These are phyloP conservation scores for Pharus latifolius DNA, from an alignment of 176 grass and related monocot species.

Conservation along the genomic window DNA sequence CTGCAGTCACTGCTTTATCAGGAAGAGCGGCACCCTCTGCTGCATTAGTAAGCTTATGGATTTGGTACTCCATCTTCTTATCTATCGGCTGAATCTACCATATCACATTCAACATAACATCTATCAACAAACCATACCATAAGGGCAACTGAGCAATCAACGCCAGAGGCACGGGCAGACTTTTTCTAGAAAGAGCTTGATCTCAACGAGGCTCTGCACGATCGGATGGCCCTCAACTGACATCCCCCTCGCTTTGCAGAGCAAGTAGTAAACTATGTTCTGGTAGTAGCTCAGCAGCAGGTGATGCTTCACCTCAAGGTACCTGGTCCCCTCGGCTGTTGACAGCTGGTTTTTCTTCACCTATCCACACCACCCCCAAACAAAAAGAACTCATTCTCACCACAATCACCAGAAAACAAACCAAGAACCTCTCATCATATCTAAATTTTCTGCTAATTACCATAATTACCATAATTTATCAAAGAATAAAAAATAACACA, in stretches of 20 bases:
- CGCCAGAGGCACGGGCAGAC: background rate
- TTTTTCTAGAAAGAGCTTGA: conserved; percentile 88
- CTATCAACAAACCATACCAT: background rate
- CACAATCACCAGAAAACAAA: background rate
- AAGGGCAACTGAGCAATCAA: background rate
- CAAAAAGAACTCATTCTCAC: background rate
- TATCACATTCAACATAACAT: background rate
- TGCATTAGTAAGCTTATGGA: conserved; percentile 68
- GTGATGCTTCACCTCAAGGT: conserved; percentile 76
- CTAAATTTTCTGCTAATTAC: too few relatives aligned
- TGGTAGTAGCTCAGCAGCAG: conserved; percentile 76
- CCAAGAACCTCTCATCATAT: background rate
- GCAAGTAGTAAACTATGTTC: conserved; percentile 74
- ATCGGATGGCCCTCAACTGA: conserved; percentile 59
- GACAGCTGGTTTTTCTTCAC: conserved; percentile 58
- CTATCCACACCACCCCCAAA: conserved; percentile 5
- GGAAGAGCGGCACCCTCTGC: conserved; percentile 25
- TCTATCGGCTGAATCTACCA: conserved; percentile 74
- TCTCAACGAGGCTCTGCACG: conserved; percentile 64
- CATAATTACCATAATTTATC: too few relatives aligned
- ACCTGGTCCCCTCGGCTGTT: conserved; percentile 64
- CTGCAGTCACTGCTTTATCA: conserved; percentile 22
- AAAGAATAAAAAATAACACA: background rate
- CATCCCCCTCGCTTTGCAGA: conserved; percentile 79
- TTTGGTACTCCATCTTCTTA: conserved; percentile 88